Percentiles rank a stretch among this genome's conserved stretches.
Conservation (phyloP, 1,284 basidiomycete species). For the Boletus chippewaensis region DNA sequence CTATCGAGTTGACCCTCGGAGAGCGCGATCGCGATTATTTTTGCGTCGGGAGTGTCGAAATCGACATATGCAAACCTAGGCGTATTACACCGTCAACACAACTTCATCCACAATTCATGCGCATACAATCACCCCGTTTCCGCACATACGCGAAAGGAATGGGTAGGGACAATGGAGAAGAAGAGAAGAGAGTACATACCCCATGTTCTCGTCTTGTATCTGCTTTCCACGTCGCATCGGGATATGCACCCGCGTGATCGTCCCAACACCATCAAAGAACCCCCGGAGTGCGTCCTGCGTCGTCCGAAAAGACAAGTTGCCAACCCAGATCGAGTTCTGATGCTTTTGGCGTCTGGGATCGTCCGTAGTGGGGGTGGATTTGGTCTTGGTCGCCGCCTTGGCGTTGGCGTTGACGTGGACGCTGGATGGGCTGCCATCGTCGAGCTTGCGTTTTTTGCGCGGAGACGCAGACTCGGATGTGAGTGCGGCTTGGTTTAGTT, state of each 20-base stretch:
- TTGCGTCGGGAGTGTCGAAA: constrained; percentile 74
- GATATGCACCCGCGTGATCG: constrained; percentile 70
- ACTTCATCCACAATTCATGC: neutral
- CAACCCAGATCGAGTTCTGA: constrained; percentile 85
- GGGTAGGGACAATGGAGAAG: neutral
- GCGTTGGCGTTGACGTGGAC: neutral
- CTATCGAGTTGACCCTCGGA: constrained; percentile 84
- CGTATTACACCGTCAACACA: constrained; percentile 2
- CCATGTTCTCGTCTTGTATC: constrained; percentile 56
- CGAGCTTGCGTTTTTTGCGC: constrained; percentile 44
- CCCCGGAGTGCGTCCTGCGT: constrained; percentile 60
- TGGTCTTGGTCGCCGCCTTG: constrained; percentile 1
- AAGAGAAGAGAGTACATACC: constrained; percentile 35
- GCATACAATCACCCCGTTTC: neutral
- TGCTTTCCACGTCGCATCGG: constrained; percentile 51
- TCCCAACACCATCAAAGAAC: constrained; percentile 70
- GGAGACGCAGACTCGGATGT: constrained; percentile 14
- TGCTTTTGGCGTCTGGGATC: constrained; percentile 35
- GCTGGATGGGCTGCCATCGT: constrained; percentile 31
- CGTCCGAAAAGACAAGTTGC: constrained; percentile 91
- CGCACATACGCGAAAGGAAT: neutral
- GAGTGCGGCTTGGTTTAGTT: constrained; percentile 11
- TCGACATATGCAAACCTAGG: constrained; percentile 93
- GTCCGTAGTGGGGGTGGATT: neutral
- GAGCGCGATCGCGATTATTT: constrained; percentile 67